Evolutionary conservation across 371 early-diverging fungal species (phyloP).

Genomic region (Blakeslea trispora): DNA sequence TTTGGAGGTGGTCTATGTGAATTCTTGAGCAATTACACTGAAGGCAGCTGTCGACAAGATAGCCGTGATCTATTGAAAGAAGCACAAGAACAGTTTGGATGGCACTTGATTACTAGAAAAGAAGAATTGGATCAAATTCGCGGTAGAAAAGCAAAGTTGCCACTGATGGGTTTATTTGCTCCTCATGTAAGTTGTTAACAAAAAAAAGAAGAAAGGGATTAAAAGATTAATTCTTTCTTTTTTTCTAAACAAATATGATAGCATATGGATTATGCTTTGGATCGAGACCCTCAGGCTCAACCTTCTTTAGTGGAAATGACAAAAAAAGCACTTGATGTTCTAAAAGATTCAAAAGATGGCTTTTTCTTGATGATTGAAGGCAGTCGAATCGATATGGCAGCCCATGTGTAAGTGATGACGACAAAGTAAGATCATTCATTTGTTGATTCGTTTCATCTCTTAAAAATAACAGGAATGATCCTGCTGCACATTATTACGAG

Average conservation of each 20-base stretch:
- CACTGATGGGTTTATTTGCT: slow-evolving; percentile 76
- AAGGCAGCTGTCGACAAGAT: slow-evolving; percentile 72
- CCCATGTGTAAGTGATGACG: slow-evolving; percentile 57
- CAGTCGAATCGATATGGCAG: slow-evolving; percentile 86
- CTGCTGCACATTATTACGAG: slow-evolving; percentile 86
- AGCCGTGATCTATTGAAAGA: slow-evolving; percentile 60
- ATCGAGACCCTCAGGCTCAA: slow-evolving; percentile 62
- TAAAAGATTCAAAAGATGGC: slow-evolving; percentile 50
- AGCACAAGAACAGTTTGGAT: slow-evolving; percentile 57
- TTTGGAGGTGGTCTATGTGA: slow-evolving; percentile 92
- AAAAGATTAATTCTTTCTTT: neutral
- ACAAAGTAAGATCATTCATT: slow-evolving; percentile 48
- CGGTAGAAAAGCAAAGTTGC: slow-evolving; percentile 49
- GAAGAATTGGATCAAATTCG: slow-evolving; percentile 62
- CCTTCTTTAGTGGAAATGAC: slow-evolving; percentile 80
- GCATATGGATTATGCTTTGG: slow-evolving; percentile 85
- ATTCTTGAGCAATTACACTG: slow-evolving; percentile 68
- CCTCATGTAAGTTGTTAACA: slow-evolving; percentile 24
- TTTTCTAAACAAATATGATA: slow-evolving; percentile 53
- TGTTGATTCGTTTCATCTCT: too few species aligned
- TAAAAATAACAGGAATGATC: slow-evolving; percentile 88
- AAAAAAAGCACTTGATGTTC: slow-evolving; percentile 62
- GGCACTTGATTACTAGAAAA: slow-evolving; percentile 47
- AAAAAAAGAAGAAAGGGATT: neutral
- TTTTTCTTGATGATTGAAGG: slow-evolving; percentile 98